Base-by-base conservation (phyloP, 1,139 yeast genomes). In the Pichia sp. region DNA sequence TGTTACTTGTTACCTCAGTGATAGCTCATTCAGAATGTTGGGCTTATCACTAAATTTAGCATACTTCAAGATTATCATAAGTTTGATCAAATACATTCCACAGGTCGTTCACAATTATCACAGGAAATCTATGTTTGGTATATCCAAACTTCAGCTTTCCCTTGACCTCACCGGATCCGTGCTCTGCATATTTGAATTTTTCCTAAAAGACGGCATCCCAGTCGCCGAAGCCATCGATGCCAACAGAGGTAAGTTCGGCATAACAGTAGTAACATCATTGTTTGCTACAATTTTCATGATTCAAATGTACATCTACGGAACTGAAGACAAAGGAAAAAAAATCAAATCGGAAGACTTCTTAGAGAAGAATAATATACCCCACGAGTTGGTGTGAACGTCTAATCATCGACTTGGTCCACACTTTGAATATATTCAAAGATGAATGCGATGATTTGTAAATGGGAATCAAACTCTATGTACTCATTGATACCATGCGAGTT, bases 401-500 rank as follows among this genome's bases (percentile, higher is more conserved):
- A n/a, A n/a, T 39, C 47, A 15, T 34, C 31, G 4, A 17, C 25
- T 14, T 34, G 39, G 18, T 45, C 47, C 14, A 42, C 44, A 27
- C 44, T 37, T 29, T 39, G 43, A 19, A 45, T 38, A 18, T 44
- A 46, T 25, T 47, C 47, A 22, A 44, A 75, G 53, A 68, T 67
- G 55, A 77, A 79, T 0, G 78, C 79, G 30, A 77, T 66, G 3
- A 72, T 63, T 39, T 72, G 72, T 39, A 80, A 49, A 49, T 78
- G 84, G 17, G 70, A 64, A 25, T 69, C 68, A 40, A 74, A 55
- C 6, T 62, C 59, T 29, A 75, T 62, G 35, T 64, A 66, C 51
- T 79, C 88, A 48, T 79, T 67, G 13, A 78, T 74, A n/a, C 81
- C 73, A 54, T 80, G 88, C 35, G 60, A 59, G 27, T 46, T 47